Base-by-base conservation (phyloP, 2,329 filamentous ascomycete species). In the Periconia sp. region DNA sequence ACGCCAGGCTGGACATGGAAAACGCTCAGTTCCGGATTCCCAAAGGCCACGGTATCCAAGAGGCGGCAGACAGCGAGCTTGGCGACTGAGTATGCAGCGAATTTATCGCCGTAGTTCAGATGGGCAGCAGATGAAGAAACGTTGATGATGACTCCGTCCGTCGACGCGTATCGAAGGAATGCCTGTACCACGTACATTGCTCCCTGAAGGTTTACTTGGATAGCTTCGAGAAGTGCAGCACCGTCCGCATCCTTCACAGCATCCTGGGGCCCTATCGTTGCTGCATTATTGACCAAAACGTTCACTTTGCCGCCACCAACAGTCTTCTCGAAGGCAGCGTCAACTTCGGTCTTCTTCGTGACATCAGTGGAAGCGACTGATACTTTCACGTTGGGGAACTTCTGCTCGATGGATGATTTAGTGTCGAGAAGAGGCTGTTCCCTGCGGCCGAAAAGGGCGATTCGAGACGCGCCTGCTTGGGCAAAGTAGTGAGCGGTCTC, bases 361-460 rank as follows among this genome's bases (percentile, higher is more conserved):
- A 64, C 34, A 31, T 63, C 57, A 9, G 52, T 46, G 7, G 51
- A 17, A 3, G 49, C 40, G 4, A 36, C 24, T 26, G 51, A 50
- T 10, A 61, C 38, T 3, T 47, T 22, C 7, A 54, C 46, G 1
- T 9, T 13, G 3, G 56, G 48, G 29, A 21, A 60, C 9, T 55
- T 43, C 5, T 42, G 24, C 4, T 58, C 31, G 17, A 70, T 60
- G 3, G 63, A 57, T 2, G 77, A 57, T 26, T 63, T 57, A 11
- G 68, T 53, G 48, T 65, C 71, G 9, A 66, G 59, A 3, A 66
- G 48, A 24, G 69, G 52, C 50, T 61, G 25, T 63, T 50, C 46
- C 17, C 54, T 59, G 15, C 77, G 72, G 17, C 75, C 76, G 1
- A 78, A 53, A 5, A 80, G 63, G 7, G 66, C 68, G 34, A 80